Percentiles rank a stretch among this genome's conserved stretches.
Conservation (phyloP, 345 rosid species). For the Pseudoturritis turrita region DNA sequence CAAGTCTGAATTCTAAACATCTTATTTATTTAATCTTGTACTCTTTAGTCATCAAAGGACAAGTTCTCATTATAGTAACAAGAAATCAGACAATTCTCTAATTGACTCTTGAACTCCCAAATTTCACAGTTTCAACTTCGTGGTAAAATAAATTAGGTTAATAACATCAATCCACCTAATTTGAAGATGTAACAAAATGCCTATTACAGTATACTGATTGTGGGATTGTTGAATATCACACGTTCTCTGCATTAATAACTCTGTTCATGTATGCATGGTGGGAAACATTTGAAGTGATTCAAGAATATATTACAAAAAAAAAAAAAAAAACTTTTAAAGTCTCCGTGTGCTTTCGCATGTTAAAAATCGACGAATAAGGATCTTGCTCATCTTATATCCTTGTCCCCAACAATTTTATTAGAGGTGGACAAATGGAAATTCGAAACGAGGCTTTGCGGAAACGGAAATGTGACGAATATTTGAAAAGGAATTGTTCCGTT, state of each 20-base stretch:
- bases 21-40: background rate
- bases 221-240: background rate
- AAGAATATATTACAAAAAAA: background rate
- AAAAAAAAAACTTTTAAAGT: background rate
- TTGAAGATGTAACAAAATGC: background rate
- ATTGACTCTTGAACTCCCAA: background rate
- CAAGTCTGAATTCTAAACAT: background rate
- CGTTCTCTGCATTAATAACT: slow-evolving; percentile 5
- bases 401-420: too few relatives aligned
- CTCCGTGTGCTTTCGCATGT: slow-evolving; percentile 7
- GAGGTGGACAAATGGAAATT: too few relatives aligned
- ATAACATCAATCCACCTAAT: background rate
- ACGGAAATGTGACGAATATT: too few relatives aligned
- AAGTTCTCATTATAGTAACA: background rate
- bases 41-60: background rate
- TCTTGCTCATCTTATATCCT: too few relatives aligned
- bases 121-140: background rate
- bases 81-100: too few relatives aligned
- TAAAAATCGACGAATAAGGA: background rate
- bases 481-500: too few relatives aligned
- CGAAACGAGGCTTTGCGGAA: too few relatives aligned
- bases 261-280: background rate
- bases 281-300: slow-evolving; percentile 1
- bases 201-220: background rate
- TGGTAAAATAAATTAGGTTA: background rate